Conservation (phyloP, 257 asterid genomes). For the Penstemon newberryi region DNA sequence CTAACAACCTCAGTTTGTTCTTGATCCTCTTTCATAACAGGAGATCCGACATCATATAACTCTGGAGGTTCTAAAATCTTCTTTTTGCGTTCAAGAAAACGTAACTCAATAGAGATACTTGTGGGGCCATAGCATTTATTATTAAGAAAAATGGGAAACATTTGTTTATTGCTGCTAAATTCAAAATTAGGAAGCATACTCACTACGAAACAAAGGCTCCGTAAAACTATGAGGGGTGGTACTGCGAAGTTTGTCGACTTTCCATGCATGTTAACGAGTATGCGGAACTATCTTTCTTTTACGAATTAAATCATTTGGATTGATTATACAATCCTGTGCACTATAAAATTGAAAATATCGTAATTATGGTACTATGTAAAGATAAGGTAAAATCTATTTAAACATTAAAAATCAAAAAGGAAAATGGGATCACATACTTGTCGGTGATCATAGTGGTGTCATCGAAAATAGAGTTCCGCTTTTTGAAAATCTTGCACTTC, state of each 20-base stretch:
- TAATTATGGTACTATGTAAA: too few species aligned
- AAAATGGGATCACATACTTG: slow-evolving; percentile 41
- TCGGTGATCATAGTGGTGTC: slow-evolving; percentile 43
- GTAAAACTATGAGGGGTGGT: slow-evolving; percentile 50
- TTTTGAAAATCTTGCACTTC: slow-evolving; percentile 50
- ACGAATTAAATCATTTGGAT: slow-evolving; percentile 52
- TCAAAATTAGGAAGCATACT: slow-evolving; percentile 30
- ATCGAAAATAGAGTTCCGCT: slow-evolving; percentile 58
- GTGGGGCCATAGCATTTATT: too few species aligned
- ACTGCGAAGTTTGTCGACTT: slow-evolving; percentile 39
- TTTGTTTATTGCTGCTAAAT: slow-evolving; percentile 13
- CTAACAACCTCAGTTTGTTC: too few species aligned
- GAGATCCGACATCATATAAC: too few species aligned
- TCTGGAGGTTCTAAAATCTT: too few species aligned
- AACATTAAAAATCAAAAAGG: slow-evolving; percentile 1
- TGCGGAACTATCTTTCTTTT: slow-evolving; percentile 44
- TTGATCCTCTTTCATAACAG: too few species aligned
- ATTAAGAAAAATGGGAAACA: slow-evolving; percentile 13
- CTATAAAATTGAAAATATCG: slow-evolving; percentile 34
- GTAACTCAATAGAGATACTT: too few species aligned
- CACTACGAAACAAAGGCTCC: slow-evolving; percentile 68
- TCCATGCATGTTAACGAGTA: slow-evolving; percentile 53
- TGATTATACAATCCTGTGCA: slow-evolving; percentile 42
- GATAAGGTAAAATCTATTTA: not conserved
- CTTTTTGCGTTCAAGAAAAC: too few species aligned